A percentile compares a stretch with the other conserved stretches of the same genome.
These are phyloP conservation scores for Adenanthera pavonina DNA, from an alignment of 306 rosid species.

Conservation along the genomic window DNA sequence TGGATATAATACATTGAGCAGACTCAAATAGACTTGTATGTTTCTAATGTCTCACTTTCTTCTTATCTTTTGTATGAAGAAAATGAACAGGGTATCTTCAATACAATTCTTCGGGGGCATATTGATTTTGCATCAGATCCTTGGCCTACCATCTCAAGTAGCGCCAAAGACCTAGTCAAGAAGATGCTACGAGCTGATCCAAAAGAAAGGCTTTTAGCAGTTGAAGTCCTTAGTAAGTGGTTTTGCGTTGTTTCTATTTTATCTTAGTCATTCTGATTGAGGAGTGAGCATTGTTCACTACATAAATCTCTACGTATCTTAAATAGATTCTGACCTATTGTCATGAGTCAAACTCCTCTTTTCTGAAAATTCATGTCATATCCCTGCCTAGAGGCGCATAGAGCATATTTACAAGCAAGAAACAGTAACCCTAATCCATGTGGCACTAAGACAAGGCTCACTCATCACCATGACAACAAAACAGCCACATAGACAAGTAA, in stretches of 20 bases:
- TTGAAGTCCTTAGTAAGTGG: slow-evolving; percentile 82
- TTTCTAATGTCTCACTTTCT: slow-evolving; percentile 10
- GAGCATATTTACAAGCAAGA: too few relatives aligned
- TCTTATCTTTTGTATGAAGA: slow-evolving; percentile 61
- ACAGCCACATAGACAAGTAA: too few relatives aligned
- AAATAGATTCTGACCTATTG: slow-evolving; percentile 17
- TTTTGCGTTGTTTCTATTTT: slow-evolving; percentile 26
- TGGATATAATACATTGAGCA: slow-evolving; percentile 1
- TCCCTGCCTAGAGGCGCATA: too few relatives aligned
- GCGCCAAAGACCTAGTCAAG: slow-evolving; percentile 89
- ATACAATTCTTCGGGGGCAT: slow-evolving; percentile 84
- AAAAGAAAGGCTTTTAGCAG: slow-evolving; percentile 77
- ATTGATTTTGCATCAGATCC: slow-evolving; percentile 87
- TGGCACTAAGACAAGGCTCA: too few relatives aligned
- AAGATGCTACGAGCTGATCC: slow-evolving; percentile 77
- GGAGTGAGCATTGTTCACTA: slow-evolving; percentile 8
- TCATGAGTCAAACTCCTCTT: too few relatives aligned
- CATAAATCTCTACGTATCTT: not conserved
- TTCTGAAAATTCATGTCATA: too few relatives aligned
- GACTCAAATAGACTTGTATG: not conserved
- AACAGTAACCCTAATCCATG: too few relatives aligned
- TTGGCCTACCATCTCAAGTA: slow-evolving; percentile 90
- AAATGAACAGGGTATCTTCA: slow-evolving; percentile 88
- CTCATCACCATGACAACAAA: too few relatives aligned
- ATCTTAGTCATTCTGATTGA: slow-evolving; percentile 9